Percentiles rank a stretch among this genome's conserved stretches.
phyloP scores from a whole-genome alignment of 2,329 filamentous ascomycete species.

The Didymella segeticola region DNA sequence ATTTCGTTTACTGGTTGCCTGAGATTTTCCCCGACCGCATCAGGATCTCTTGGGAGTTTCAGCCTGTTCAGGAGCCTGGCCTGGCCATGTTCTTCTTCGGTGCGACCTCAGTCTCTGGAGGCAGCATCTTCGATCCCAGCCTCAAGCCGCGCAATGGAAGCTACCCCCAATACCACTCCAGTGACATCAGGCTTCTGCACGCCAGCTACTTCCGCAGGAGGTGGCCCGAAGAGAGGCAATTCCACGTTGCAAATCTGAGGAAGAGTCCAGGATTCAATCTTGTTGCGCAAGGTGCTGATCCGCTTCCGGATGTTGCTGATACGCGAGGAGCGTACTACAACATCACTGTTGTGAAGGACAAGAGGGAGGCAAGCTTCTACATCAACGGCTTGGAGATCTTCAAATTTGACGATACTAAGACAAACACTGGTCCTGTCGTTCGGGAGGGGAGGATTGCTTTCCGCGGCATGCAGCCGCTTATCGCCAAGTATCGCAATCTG shows the following conservation, averaged over 20 bases:
- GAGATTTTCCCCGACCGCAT: constrained; percentile 43
- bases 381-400: constrained; percentile 41
- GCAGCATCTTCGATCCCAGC: constrained; percentile 38
- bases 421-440: constrained; percentile 35
- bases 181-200: constrained; percentile 27
- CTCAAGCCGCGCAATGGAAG: constrained; percentile 38
- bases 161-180: constrained; percentile 33
- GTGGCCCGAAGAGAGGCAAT: constrained; percentile 38
- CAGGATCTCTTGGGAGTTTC: constrained; percentile 45
- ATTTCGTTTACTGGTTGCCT: constrained; percentile 45
- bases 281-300: constrained; percentile 38
- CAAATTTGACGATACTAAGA: constrained; percentile 36
- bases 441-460: constrained; percentile 38
- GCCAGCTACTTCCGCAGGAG: constrained; percentile 29
- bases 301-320: constrained; percentile 37
- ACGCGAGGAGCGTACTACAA: constrained; percentile 40
- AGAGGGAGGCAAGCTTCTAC: constrained; percentile 34
- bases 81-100: constrained; percentile 48
- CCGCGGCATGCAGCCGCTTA: constrained; percentile 41
- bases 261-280: constrained; percentile 44
- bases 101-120: constrained; percentile 33
- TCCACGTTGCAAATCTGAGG: constrained; percentile 40
- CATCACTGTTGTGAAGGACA: constrained; percentile 42
- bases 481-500: constrained; percentile 41
- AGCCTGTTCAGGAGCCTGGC: constrained; percentile 39